Conservation (phyloP, 495 filamentous ascomycete species). For the Penicillium chermesinum region DNA sequence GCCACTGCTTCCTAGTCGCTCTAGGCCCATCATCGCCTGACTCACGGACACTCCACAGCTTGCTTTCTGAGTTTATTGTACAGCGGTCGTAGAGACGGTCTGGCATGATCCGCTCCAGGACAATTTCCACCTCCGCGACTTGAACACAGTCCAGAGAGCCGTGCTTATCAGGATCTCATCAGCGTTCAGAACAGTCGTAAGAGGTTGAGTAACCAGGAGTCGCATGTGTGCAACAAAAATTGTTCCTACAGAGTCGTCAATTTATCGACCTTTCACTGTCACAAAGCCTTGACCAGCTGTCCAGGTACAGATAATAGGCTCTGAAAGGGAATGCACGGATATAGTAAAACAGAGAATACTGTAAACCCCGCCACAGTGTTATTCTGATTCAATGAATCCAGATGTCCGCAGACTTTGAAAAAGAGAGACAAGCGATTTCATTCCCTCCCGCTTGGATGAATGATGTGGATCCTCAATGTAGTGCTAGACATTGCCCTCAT, state of each 20-base stretch:
- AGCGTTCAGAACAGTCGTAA: background rate
- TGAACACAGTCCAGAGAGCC: constrained; percentile 5
- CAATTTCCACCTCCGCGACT: constrained; percentile 4
- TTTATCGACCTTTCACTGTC: background rate
- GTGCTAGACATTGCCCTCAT: background rate
- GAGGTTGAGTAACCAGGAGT: background rate
- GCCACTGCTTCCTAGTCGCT: too few species aligned
- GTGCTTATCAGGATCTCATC: too few species aligned
- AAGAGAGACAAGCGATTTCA: background rate
- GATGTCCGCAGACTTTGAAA: background rate
- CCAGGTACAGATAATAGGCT: background rate
- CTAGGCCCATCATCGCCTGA: too few species aligned
- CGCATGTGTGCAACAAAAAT: background rate
- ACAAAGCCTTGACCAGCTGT: background rate
- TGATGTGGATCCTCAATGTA: background rate
- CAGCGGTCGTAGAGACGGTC: too few species aligned
- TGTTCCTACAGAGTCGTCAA: background rate
- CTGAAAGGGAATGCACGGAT: background rate
- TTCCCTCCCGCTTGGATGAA: background rate
- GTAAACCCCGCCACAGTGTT: background rate
- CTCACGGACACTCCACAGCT: too few species aligned
- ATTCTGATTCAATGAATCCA: background rate
- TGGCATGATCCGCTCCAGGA: constrained; percentile 7
- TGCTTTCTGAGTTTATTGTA: too few species aligned
- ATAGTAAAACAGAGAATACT: background rate